Evolutionary conservation across 2,329 filamentous ascomycete genomes (phyloP), one percentile per base, ranked within the genome.

Genomic region (Scedosporium aurantiacum): DNA sequence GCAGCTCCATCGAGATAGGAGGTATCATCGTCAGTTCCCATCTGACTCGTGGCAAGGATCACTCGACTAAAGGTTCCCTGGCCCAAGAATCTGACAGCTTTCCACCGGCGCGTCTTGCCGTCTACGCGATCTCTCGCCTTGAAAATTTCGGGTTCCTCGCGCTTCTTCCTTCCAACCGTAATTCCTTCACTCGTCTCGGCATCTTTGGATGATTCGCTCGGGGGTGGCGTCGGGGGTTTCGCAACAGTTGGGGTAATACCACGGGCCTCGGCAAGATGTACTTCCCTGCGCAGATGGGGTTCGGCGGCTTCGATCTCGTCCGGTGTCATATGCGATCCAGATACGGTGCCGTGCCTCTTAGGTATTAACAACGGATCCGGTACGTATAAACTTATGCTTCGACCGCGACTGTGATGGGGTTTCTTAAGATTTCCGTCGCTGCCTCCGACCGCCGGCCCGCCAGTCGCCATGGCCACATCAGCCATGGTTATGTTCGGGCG

Each of bases 41-140:
- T 81, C 70, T 95, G 85, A 68, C 89, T 91, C 10, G 92, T 96
- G 4, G 92, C 94, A 50, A 99, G 79, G 75, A 95, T 88, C 21
- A 99, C 94, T 69, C 90, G 90, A 71, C 92, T 97, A 72, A 99
- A 99, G 0, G 94, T 97, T 43, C 94, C 94, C 68, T 96, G 90
- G 4, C 94, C 94, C 5, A 99, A 81, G 65, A 87, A 78, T 63
- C 89, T 87, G 45, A 99, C 75, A 12, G 88, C 88, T 66, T 89
- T 84, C 85, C 94, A 99, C 65, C 84, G 81, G 62, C 88, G 84
- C 21, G 84, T 79, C 71, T 92, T 91, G 65, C 83, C 76, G 63
- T 90, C 85, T 58, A 81, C 78, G 40, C 88, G 79, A 2, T 83
- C 87, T 65, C 76, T 79, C 28, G 90, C 87, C 68, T 89, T 81